Evolutionary conservation across 2,329 filamentous ascomycete genomes (phyloP).

Genomic region (Aspergillus clavatus): DNA sequence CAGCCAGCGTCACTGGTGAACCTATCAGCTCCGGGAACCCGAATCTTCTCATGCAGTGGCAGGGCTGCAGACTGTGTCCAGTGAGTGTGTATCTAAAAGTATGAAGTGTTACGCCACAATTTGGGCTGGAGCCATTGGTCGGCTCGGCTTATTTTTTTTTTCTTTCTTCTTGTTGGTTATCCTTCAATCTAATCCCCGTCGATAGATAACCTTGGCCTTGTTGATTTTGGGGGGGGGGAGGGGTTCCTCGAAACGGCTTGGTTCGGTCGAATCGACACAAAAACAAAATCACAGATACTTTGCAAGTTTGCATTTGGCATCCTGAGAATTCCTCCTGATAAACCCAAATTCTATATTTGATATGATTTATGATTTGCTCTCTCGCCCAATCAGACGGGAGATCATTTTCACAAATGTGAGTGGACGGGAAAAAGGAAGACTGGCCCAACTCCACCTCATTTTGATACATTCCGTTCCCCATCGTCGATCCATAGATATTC

Average conservation of each 20-base stretch:
- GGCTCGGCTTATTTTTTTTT: slow-evolving; percentile 3
- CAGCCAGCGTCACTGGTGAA: not conserved
- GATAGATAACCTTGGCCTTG: too few relatives aligned
- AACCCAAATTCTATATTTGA: not conserved
- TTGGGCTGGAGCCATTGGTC: not conserved
- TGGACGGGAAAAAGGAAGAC: not conserved
- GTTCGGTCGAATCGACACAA: not conserved
- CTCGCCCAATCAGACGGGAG: not conserved
- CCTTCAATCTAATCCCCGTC: too few relatives aligned
- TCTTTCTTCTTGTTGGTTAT: not conserved
- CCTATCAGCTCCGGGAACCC: slow-evolving; percentile 14
- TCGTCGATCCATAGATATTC: not conserved
- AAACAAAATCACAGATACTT: not conserved
- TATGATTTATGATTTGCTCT: not conserved
- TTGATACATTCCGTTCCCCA: not conserved
- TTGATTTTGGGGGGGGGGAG: too few relatives aligned
- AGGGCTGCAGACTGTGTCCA: slow-evolving; percentile 12
- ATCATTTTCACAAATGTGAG: not conserved
- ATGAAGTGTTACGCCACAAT: slow-evolving; percentile 1
- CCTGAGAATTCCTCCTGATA: too few relatives aligned
- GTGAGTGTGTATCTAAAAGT: too few relatives aligned
- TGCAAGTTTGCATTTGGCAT: too few relatives aligned
- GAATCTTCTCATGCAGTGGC: slow-evolving; percentile 14
- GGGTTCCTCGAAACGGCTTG: not conserved
- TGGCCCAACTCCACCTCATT: not conserved